Conservation (phyloP, 2,329 filamentous ascomycete species). For the Penicillium verrucosum region DNA sequence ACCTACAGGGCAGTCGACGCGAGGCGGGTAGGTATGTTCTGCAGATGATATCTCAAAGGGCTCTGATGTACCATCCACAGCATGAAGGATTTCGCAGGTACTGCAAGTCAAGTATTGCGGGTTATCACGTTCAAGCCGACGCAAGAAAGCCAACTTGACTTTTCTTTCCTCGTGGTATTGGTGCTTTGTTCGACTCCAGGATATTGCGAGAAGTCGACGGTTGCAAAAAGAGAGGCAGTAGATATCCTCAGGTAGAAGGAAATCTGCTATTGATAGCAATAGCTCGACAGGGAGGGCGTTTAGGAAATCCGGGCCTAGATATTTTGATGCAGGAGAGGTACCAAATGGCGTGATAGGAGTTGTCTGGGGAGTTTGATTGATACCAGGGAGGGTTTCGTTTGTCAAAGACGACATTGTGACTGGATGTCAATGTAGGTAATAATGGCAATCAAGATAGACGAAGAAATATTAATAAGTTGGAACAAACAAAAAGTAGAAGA, state of each 20-base stretch:
- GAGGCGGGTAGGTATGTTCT: background rate
- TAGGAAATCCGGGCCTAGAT: background rate
- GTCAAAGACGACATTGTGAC: background rate
- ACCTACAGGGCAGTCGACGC: background rate
- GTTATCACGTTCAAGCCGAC: background rate
- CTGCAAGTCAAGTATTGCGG: background rate
- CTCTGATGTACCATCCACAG: background rate
- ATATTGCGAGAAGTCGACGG: background rate
- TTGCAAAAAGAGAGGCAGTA: background rate
- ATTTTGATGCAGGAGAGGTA: background rate
- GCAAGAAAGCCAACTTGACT: background rate
- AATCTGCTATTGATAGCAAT: background rate
- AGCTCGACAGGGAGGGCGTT: background rate
- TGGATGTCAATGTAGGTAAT: background rate
- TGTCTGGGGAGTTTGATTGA: background rate
- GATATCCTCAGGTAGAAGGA: background rate
- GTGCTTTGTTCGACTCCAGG: background rate
- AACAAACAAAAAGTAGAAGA: background rate
- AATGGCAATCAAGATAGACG: background rate
- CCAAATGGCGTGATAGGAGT: too few species aligned
- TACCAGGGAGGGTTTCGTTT: background rate
- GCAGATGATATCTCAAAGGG: background rate
- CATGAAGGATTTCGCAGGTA: background rate
- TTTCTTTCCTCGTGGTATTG: background rate
- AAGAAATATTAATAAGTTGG: background rate